Conservation (phyloP, 805 yeast species). For the Cephaloascus albidus region DNA sequence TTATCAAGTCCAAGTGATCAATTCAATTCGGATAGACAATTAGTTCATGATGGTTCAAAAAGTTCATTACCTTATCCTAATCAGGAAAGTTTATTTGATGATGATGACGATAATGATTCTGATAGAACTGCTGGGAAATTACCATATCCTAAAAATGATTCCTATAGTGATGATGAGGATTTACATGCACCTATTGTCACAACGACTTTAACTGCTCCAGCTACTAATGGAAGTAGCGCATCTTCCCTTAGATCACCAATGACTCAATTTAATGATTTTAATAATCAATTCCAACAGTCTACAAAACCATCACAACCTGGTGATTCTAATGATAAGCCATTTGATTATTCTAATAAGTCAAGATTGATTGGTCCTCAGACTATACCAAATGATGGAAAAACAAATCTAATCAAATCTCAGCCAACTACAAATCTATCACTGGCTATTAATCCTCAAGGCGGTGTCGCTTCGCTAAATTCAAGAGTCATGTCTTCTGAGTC, state of each 20-base stretch:
- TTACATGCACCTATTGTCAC: constrained; percentile 14
- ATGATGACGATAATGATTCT: constrained; percentile 9
- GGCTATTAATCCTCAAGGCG: not conserved
- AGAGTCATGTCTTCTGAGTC: too few species aligned
- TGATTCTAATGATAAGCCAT: constrained; percentile 1
- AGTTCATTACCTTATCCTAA: not conserved
- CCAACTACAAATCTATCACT: not conserved
- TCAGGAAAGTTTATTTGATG: not conserved
- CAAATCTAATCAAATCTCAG: not conserved
- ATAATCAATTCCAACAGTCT: constrained; percentile 22
- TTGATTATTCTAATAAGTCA: constrained; percentile 1
- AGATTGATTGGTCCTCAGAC: constrained; percentile 12
- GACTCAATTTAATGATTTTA: constrained; percentile 33
- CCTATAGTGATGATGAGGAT: constrained; percentile 13
- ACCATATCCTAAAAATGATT: constrained; percentile 17
- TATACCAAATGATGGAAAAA: not conserved
- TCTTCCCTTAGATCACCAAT: constrained; percentile 31
- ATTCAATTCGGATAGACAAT: constrained; percentile 21
- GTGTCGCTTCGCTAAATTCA: too few species aligned
- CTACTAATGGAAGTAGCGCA: constrained; percentile 20
- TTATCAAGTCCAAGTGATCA: constrained; percentile 30
- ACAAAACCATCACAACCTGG: constrained; percentile 6
- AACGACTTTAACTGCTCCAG: constrained; percentile 14
- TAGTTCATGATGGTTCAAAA: constrained; percentile 20
- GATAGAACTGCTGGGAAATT: constrained; percentile 27